Conservation (phyloP, 2,329 filamentous ascomycete genomes). For the Kalmusia sp. region DNA sequence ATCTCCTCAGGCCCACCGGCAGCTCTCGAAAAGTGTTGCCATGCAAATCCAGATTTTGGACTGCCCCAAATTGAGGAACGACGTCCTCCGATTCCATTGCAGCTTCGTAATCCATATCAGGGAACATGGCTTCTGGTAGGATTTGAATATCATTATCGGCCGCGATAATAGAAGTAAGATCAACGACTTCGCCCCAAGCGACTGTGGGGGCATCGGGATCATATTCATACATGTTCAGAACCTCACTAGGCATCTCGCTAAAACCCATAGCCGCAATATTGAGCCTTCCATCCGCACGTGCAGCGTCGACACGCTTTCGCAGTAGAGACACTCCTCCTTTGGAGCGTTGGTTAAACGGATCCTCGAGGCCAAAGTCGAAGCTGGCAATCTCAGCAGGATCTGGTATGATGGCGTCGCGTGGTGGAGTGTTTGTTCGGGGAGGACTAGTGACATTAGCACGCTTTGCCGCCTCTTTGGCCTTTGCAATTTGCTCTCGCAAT, state of each 20-base stretch:
- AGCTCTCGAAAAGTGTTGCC: constrained; percentile 78
- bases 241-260: constrained; percentile 79
- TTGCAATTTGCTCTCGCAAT: constrained; percentile 89
- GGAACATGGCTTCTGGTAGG: constrained; percentile 78
- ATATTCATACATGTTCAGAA: constrained; percentile 89
- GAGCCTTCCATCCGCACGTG: constrained; percentile 78
- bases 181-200: constrained; percentile 90
- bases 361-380: constrained; percentile 65
- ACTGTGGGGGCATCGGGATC: constrained; percentile 67
- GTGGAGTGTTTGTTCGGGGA: constrained; percentile 34
- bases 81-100: constrained; percentile 68
- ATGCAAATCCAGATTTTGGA: constrained; percentile 85
- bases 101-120: constrained; percentile 66
- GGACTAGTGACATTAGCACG: constrained; percentile 28
- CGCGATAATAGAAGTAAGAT: constrained; percentile 81
- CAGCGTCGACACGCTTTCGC: constrained; percentile 73
- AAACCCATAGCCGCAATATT: constrained; percentile 88
- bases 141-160: constrained; percentile 87
- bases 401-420: constrained; percentile 37
- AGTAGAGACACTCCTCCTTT: constrained; percentile 72
- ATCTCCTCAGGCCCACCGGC: constrained; percentile 76
- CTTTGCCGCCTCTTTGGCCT: constrained; percentile 79
- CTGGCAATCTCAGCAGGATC: constrained; percentile 31
- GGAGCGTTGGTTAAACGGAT: constrained; percentile 75
- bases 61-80: constrained; percentile 79